phyloP scores from a whole-genome alignment of 345 rosid genomes.

The Carallia pectinifolia region DNA sequence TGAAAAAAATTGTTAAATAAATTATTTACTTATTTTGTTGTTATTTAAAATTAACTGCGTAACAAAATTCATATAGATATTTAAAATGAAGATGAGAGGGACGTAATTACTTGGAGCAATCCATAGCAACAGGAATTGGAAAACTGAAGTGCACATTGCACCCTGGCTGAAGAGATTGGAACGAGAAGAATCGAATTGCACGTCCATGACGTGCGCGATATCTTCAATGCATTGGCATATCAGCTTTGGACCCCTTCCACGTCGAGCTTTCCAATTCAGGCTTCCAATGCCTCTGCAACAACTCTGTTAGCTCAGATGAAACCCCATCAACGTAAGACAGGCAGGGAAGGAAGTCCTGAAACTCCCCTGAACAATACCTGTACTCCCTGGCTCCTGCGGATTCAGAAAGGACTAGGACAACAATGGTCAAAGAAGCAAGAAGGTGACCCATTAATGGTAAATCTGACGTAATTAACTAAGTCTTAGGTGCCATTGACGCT shows the following conservation, averaged over 20 bases:
- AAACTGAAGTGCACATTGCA: slow-evolving; percentile 30
- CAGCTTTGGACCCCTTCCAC: neutral
- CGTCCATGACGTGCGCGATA: slow-evolving; percentile 19
- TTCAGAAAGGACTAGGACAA: neutral
- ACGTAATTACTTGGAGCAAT: slow-evolving; percentile 38
- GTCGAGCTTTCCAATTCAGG: too few species aligned
- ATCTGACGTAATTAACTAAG: neutral
- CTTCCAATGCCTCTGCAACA: too few species aligned
- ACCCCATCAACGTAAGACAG: too few species aligned
- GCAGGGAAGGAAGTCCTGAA: neutral
- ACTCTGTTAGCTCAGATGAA: too few species aligned
- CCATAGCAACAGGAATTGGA: slow-evolving; percentile 34
- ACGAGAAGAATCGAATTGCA: slow-evolving; percentile 10
- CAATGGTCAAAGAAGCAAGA: neutral
- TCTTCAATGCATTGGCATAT: slow-evolving; percentile 39
- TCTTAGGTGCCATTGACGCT: neutral
- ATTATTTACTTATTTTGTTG: too few species aligned
- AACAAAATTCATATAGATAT: too few species aligned
- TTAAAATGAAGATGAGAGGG: slow-evolving; percentile 1
- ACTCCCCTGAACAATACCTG: neutral
- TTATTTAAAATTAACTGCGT: too few species aligned
- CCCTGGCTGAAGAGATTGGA: slow-evolving; percentile 8
- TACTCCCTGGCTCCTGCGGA: neutral
- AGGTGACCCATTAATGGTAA: neutral
- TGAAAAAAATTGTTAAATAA: too few species aligned